Evolutionary conservation across 257 asterid genomes (phyloP).

Genomic region (Hygrophila difformis): DNA sequence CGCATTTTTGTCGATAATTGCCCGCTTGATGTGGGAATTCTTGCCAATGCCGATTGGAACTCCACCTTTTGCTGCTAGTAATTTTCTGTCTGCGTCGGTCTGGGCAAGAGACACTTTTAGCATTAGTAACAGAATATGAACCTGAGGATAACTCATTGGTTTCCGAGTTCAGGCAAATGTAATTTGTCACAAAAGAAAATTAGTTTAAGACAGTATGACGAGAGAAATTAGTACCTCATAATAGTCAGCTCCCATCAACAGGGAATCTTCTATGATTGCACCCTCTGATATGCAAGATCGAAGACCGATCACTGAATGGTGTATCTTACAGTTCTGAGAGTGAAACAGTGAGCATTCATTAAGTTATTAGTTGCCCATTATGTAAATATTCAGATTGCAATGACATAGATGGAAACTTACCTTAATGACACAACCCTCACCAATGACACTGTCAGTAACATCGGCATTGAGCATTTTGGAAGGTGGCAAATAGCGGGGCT

Average conservation of each 20-base stretch:
- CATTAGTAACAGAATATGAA: neutral
- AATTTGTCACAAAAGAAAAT: too few relatives aligned
- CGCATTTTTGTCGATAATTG: conserved; percentile 63
- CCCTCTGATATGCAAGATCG: conserved; percentile 69
- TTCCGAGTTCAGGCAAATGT: neutral
- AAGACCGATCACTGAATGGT: conserved; percentile 60
- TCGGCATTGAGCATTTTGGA: conserved; percentile 63
- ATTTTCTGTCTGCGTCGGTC: conserved; percentile 44
- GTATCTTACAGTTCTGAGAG: conserved; percentile 52
- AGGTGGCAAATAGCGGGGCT: conserved; percentile 58
- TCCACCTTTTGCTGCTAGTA: conserved; percentile 43
- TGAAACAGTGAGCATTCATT: too few relatives aligned
- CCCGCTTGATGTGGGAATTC: conserved; percentile 49
- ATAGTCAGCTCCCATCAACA: conserved; percentile 73
- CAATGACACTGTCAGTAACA: conserved; percentile 60
- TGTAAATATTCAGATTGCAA: neutral
- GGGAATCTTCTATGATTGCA: conserved; percentile 57
- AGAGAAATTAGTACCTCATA: conserved; percentile 68
- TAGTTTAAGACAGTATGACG: too few relatives aligned
- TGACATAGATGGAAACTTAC: conserved; percentile 14
- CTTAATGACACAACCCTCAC: conserved; percentile 61
- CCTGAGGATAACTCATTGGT: neutral
- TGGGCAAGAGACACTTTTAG: conserved; percentile 19
- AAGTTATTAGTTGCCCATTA: too few relatives aligned
- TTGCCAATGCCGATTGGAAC: conserved; percentile 60